Percentiles rank a stretch among this genome's conserved stretches.
Conservation (phyloP, 768 basidiomycete genomes). For the Lactarius hengduanensis region DNA sequence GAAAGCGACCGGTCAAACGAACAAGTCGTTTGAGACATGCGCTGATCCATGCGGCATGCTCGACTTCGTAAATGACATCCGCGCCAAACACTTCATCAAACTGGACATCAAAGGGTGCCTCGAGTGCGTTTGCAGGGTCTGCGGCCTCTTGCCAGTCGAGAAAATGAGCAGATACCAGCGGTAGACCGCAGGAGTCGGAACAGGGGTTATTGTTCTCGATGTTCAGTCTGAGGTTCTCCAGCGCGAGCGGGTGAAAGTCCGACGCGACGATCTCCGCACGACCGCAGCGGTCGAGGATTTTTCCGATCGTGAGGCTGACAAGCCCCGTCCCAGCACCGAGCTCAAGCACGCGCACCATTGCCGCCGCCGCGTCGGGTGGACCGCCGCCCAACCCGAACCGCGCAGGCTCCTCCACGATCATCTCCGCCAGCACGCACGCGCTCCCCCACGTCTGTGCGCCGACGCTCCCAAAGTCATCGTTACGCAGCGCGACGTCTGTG, state of each 20-base stretch:
- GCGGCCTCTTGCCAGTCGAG: constrained; percentile 44
- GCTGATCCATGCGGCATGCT: constrained; percentile 49
- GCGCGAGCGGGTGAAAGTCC: constrained; percentile 50
- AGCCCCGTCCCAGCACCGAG: constrained; percentile 60
- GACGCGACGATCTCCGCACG: constrained; percentile 40
- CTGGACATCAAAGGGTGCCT: constrained; percentile 33
- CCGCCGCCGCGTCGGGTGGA: no score
- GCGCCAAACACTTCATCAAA: constrained; percentile 55
- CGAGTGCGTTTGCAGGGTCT: constrained; percentile 1
- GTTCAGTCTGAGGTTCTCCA: constrained; percentile 49
- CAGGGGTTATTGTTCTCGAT: constrained; percentile 38
- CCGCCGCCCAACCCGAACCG: constrained; percentile 44
- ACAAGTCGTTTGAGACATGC: constrained; percentile 43
- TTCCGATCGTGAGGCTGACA: constrained; percentile 44
- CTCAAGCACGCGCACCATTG: constrained; percentile 46
- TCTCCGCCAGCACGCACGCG: constrained; percentile 75
- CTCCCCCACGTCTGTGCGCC: constrained; percentile 91
- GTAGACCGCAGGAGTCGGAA: constrained; percentile 1
- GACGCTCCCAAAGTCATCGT: constrained; percentile 66
- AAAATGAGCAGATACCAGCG: constrained; percentile 32
- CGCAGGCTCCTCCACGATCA: constrained; percentile 57
- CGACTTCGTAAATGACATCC: constrained; percentile 53
- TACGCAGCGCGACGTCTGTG: constrained; percentile 67
- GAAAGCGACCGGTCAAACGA: constrained; percentile 47
- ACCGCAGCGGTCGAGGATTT: constrained; percentile 31